Percentiles rank a stretch among this genome's conserved stretches.
Conservation (phyloP, 2,329 filamentous ascomycete genomes). For the Aspergillus sp. region DNA sequence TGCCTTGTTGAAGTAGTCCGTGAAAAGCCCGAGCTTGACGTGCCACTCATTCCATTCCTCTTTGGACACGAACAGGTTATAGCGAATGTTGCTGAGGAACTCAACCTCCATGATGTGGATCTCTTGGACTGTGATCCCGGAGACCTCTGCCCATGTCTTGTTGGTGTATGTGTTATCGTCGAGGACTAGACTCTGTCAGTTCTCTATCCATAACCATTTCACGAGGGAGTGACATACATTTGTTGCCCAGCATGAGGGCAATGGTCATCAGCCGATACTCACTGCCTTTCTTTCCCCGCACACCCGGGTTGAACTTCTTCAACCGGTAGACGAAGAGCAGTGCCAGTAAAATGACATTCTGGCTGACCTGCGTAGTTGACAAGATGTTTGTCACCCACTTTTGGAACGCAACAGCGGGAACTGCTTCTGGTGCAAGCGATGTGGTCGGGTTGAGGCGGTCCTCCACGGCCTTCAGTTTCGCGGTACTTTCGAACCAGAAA, state of each 20-base stretch:
- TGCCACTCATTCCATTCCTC: constrained; percentile 89
- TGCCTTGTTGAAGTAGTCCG: constrained; percentile 77
- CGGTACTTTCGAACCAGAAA: constrained; percentile 93
- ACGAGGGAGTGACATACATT: constrained; percentile 60
- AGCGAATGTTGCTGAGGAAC: constrained; percentile 97
- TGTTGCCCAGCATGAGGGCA: constrained; percentile 96
- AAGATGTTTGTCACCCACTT: constrained; percentile 94
- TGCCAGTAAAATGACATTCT: constrained; percentile 89
- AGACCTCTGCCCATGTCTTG: constrained; percentile 99
- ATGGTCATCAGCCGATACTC: constrained; percentile 92
- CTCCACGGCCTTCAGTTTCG: constrained; percentile 75
- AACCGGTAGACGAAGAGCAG: constrained; percentile 90
- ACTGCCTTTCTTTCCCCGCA: constrained; percentile 89
- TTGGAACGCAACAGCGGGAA: constrained; percentile 76
- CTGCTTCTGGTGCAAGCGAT: constrained; percentile 69
- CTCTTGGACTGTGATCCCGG: constrained; percentile 87
- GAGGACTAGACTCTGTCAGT: constrained; percentile 60
- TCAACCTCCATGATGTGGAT: constrained; percentile 99
- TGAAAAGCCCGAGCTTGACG: constrained; percentile 76
- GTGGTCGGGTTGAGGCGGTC: constrained; percentile 52
- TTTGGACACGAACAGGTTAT: constrained; percentile 84
- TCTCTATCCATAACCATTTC: background rate
- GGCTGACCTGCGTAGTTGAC: constrained; percentile 91
- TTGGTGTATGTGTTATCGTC: constrained; percentile 99
- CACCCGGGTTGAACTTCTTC: constrained; percentile 84